These are phyloP conservation scores for Ramaria sp. DNA, from an alignment of 768 basidiomycete genomes.

Conservation along the genomic window DNA sequence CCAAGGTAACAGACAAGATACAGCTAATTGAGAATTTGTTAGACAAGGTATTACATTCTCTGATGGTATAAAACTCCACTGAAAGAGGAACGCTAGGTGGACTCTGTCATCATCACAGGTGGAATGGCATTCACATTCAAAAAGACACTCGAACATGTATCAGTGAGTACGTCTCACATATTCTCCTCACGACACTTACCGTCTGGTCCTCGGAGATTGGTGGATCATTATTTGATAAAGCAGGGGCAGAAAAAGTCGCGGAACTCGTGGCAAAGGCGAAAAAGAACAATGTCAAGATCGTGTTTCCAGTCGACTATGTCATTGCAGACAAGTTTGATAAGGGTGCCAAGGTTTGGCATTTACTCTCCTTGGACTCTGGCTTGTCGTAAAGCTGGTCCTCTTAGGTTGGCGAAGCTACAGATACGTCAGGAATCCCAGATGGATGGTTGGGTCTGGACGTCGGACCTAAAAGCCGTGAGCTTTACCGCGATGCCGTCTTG, in stretches of 20 bases:
- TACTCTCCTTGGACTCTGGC: background rate
- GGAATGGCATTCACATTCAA: constrained; percentile 99
- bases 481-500: constrained; percentile 71
- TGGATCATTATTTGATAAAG: constrained; percentile 83
- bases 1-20: constrained; percentile 99
- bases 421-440: constrained; percentile 78
- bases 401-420: constrained; percentile 68
- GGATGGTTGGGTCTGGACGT: constrained; percentile 95
- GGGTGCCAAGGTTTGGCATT: constrained; percentile 57
- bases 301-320: constrained; percentile 92
- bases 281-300: constrained; percentile 82
- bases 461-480: constrained; percentile 71
- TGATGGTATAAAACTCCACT: background rate
- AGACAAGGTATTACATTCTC: constrained; percentile 59
- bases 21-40: constrained; percentile 98
- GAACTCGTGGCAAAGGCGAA: constrained; percentile 85
- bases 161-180: constrained; percentile 33
- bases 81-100: constrained; percentile 43
- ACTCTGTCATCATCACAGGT: constrained; percentile 92
- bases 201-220: constrained; percentile 55
- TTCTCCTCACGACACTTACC: background rate
- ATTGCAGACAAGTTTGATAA: constrained; percentile 94
- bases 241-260: constrained; percentile 79
- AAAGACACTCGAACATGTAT: constrained; percentile 75
- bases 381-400: constrained; percentile 1